Conservation (phyloP, 2,329 filamentous ascomycete genomes). For the Fusarium sterilihyphosum region DNA sequence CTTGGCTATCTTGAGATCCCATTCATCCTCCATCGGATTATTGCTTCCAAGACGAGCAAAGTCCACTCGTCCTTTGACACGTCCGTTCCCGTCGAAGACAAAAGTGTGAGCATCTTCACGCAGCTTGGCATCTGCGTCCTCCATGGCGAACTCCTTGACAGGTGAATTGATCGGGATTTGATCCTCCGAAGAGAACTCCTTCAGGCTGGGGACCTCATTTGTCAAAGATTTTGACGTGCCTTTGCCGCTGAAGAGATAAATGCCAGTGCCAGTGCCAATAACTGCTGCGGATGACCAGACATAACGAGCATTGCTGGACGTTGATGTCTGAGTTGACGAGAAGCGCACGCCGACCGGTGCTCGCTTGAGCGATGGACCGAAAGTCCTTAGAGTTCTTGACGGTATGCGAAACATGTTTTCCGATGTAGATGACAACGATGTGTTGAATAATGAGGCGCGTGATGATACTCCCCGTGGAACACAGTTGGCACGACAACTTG, state of each 20-base stretch:
- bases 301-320: background rate
- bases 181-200: constrained; percentile 25
- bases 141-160: constrained; percentile 39
- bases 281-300: constrained; percentile 10
- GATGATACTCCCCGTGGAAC: background rate
- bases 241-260: constrained; percentile 15
- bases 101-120: constrained; percentile 46
- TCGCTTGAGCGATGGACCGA: constrained; percentile 1
- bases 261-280: constrained; percentile 14
- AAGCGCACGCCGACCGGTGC: constrained; percentile 7
- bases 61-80: constrained; percentile 46
- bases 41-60: constrained; percentile 50
- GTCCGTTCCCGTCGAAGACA: constrained; percentile 41
- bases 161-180: constrained; percentile 43
- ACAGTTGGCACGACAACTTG: constrained; percentile 11
- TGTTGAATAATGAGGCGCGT: background rate
- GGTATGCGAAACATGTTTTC: constrained; percentile 29
- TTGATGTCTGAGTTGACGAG: constrained; percentile 21
- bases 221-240: background rate
- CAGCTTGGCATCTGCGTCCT: constrained; percentile 45
- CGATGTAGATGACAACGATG: background rate
- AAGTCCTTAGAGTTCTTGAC: background rate
- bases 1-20: constrained; percentile 46
- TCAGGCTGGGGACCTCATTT: constrained; percentile 11
- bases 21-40: constrained; percentile 49